phyloP scores from a whole-genome alignment of 2,329 filamentous ascomycete species.

The Colletotrichum destructivum region DNA sequence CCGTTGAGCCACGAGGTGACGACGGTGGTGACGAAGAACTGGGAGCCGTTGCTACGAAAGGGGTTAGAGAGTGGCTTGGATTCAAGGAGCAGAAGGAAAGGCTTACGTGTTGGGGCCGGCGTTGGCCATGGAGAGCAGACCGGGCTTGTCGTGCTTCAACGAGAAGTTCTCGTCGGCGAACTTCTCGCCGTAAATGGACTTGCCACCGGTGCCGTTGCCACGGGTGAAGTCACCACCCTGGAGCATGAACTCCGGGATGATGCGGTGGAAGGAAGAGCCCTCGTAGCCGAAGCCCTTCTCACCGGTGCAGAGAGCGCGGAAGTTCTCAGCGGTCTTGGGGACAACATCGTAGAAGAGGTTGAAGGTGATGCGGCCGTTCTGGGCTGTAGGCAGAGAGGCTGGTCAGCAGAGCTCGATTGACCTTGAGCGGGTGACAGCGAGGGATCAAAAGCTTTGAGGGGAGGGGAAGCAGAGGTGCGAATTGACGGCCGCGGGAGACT shows the following conservation, averaged over 20 bases:
- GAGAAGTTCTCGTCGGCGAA: constrained; percentile 95
- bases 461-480: neutral
- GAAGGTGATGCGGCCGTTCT: constrained; percentile 88
- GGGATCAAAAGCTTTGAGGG: neutral
- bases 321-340: constrained; percentile 91
- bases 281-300: constrained; percentile 88
- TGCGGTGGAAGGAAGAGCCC: constrained; percentile 90
- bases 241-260: constrained; percentile 95
- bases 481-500: neutral
- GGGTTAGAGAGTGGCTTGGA: constrained; percentile 49
- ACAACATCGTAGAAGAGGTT: constrained; percentile 88
- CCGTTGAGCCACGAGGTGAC: constrained; percentile 88
- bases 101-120: constrained; percentile 91
- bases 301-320: constrained; percentile 85
- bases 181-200: constrained; percentile 96
- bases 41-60: constrained; percentile 88
- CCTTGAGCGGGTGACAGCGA: neutral
- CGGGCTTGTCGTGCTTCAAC: constrained; percentile 79
- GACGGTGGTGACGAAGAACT: constrained; percentile 98
- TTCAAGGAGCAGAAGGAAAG: neutral
- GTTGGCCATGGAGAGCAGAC: constrained; percentile 95
- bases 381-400: constrained; percentile 64
- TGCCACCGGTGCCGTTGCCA: constrained; percentile 90
- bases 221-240: constrained; percentile 97
- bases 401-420: constrained; percentile 28